These are phyloP conservation scores for Plasmodium relictum DNA, from an alignment of 169 alveolate genomes.

Conservation along the genomic window DNA sequence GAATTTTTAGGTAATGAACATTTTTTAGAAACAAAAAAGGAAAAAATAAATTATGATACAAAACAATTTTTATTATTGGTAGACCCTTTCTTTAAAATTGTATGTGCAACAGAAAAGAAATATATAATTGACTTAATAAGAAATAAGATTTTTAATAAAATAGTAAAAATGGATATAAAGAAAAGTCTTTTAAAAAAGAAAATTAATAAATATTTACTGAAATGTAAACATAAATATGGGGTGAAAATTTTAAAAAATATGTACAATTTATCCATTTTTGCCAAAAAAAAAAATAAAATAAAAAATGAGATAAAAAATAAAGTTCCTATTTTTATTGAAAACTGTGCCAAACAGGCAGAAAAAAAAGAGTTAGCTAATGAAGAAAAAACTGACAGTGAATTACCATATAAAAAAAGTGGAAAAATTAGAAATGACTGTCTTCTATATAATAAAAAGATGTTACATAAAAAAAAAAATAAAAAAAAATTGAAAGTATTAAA, in stretches of 20 bases:
- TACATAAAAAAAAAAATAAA: neutral
- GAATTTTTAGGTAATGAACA: slow-evolving; percentile 50
- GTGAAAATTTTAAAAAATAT: slow-evolving; percentile 11
- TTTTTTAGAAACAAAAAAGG: slow-evolving; percentile 44
- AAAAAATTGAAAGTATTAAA: neutral
- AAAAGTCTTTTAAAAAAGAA: slow-evolving; percentile 4
- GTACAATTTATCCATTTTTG: slow-evolving; percentile 7
- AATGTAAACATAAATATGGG: slow-evolving; percentile 28
- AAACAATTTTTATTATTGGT: slow-evolving; percentile 40
- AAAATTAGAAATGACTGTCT: neutral
- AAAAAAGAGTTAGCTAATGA: neutral
- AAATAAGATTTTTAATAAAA: slow-evolving; percentile 28
- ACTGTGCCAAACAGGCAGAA: neutral
- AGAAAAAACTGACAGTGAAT: neutral
- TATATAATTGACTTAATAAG: slow-evolving; percentile 30
- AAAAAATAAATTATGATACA: slow-evolving; percentile 6
- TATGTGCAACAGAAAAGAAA: slow-evolving; percentile 37
- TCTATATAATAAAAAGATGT: neutral
- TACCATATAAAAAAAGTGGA: neutral
- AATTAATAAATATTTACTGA: slow-evolving; percentile 12
- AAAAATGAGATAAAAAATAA: neutral
- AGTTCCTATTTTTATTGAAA: slow-evolving; percentile 20
- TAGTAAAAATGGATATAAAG: slow-evolving; percentile 32
- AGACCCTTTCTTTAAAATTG: slow-evolving; percentile 55
- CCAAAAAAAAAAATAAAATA: neutral